Evolutionary conservation across 495 filamentous ascomycete genomes (phyloP).

Genomic region (Podospora appendiculata): DNA sequence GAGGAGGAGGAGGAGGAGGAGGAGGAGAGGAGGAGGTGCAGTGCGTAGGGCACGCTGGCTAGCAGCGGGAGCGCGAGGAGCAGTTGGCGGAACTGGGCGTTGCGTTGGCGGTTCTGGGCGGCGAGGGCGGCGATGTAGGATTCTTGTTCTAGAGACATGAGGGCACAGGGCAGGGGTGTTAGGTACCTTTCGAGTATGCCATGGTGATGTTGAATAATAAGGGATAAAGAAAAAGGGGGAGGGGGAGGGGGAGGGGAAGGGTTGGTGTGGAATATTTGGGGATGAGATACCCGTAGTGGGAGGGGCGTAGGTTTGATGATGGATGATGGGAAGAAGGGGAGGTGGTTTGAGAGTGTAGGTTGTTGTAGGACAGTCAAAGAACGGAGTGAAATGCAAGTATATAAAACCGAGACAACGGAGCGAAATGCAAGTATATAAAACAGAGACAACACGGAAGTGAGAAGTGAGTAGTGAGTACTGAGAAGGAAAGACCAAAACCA

Average conservation of each 20-base stretch:
- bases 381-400: too few species aligned
- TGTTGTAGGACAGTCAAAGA: too few species aligned
- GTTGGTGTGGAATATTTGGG: neutral
- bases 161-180: neutral
- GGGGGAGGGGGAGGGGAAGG: neutral
- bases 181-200: neutral
- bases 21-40: conserved; percentile 32
- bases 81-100: conserved; percentile 48
- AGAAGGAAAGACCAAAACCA: conserved; percentile 1
- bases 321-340: too few species aligned
- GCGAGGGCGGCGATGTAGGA: conserved; percentile 52
- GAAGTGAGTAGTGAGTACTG: neutral
- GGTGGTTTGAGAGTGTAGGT: too few species aligned
- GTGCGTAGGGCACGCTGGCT: conserved; percentile 43
- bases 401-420: too few species aligned
- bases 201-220: conserved; percentile 1
- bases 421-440: too few species aligned
- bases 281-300: too few species aligned
- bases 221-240: neutral
- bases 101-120: conserved; percentile 48
- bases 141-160: conserved; percentile 54
- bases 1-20: conserved; percentile 24
- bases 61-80: conserved; percentile 53
- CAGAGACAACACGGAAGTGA: neutral
- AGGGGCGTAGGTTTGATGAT: too few species aligned